Evolutionary conservation across 129 eudicot genomes (phyloP).

Genomic region (Chrysanthemum makinoi): DNA sequence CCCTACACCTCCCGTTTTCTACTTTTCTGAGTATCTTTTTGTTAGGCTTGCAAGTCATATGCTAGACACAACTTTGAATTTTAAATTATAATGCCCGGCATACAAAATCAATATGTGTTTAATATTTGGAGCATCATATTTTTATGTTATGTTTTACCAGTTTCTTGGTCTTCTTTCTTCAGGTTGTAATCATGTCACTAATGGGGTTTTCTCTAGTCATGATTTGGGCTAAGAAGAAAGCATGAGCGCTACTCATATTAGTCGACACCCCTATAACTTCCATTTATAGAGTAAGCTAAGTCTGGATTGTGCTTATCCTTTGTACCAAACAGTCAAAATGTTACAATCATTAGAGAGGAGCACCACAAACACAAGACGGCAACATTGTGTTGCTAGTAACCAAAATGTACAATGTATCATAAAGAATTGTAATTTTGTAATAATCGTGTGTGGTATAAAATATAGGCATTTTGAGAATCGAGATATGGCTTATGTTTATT

Average conservation of each 20-base stretch:
- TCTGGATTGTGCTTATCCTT: not conserved
- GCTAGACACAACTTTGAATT: too few species aligned
- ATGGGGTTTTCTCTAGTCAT: constrained; percentile 95
- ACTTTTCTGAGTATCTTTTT: too few species aligned
- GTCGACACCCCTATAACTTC: not conserved
- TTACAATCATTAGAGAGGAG: not conserved
- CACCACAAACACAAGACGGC: not conserved
- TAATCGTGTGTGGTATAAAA: not conserved
- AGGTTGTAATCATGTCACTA: constrained; percentile 92
- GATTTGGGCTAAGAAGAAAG: constrained; percentile 77
- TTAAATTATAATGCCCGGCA: too few species aligned
- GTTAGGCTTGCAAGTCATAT: too few species aligned
- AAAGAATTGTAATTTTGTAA: too few species aligned
- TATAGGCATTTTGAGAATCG: not conserved
- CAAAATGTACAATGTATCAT: too few species aligned
- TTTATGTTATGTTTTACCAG: not conserved
- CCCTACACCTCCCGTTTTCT: too few species aligned
- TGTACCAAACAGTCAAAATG: not conserved
- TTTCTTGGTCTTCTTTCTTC: constrained; percentile 30
- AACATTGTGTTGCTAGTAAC: too few species aligned
- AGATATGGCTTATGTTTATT: not conserved
- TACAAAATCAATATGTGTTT: too few species aligned
- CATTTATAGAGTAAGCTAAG: too few species aligned
- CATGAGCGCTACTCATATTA: not conserved
- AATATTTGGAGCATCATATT: too few species aligned